These are phyloP conservation scores for Phoma herbarum DNA, from an alignment of 2,329 filamentous ascomycete species.

Conservation along the genomic window DNA sequence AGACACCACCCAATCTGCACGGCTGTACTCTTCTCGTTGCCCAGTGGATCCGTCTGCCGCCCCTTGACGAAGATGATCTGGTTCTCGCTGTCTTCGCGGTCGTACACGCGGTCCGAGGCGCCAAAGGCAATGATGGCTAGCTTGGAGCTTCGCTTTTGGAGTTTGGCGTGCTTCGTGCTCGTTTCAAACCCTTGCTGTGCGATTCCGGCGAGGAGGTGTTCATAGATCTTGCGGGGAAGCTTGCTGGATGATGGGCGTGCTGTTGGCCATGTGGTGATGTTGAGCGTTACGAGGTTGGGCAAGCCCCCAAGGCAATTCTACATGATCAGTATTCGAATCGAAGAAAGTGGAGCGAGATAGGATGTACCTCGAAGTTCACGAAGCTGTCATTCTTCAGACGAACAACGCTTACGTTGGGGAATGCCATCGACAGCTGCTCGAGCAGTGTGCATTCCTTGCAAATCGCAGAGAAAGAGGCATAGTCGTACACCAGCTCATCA, in stretches of 20 bases:
- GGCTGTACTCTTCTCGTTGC: slow-evolving; percentile 52
- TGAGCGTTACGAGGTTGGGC: slow-evolving; percentile 55
- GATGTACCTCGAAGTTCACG: slow-evolving; percentile 52
- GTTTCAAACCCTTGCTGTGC: slow-evolving; percentile 52
- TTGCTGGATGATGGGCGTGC: slow-evolving; percentile 53
- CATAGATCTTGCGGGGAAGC: slow-evolving; percentile 56
- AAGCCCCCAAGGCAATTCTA: slow-evolving; percentile 52
- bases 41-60: slow-evolving; percentile 54
- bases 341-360: not conserved
- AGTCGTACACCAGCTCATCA: slow-evolving; percentile 57
- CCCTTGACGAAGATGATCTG: slow-evolving; percentile 59
- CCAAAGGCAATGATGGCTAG: slow-evolving; percentile 59
- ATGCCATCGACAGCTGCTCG: slow-evolving; percentile 59
- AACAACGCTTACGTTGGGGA: slow-evolving; percentile 57
- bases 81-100: slow-evolving; percentile 57
- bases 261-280: slow-evolving; percentile 60
- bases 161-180: slow-evolving; percentile 37
- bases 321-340: not conserved
- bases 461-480: slow-evolving; percentile 56
- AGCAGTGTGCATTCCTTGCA: slow-evolving; percentile 55
- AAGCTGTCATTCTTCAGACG: slow-evolving; percentile 54
- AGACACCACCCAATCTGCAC: slow-evolving; percentile 58
- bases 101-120: slow-evolving; percentile 57
- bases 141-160: slow-evolving; percentile 43
- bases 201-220: slow-evolving; percentile 54